These are phyloP conservation scores for Terana coerulea DNA, from an alignment of 768 basidiomycete species.

Conservation along the genomic window DNA sequence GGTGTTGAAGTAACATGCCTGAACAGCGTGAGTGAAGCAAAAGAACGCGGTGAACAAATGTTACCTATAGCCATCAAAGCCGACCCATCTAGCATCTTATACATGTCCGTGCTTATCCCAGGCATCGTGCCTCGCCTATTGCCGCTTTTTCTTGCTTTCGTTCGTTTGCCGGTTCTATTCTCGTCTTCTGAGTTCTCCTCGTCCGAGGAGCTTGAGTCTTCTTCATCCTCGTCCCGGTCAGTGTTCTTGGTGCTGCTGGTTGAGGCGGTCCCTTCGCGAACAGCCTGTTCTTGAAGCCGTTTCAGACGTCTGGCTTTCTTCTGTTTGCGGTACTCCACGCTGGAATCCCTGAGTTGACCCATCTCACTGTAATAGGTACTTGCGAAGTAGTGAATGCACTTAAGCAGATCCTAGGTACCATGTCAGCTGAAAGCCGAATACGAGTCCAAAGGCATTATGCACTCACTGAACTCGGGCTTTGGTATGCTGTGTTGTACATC, in stretches of 20 bases:
- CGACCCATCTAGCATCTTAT: conserved; percentile 68
- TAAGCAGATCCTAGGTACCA: conserved; percentile 41
- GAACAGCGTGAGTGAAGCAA: not conserved
- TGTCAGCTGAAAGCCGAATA: conserved; percentile 6
- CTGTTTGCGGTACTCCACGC: conserved; percentile 42
- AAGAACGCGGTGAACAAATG: not conserved
- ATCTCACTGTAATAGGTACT: conserved; percentile 57
- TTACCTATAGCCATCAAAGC: conserved; percentile 69
- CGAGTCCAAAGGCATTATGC: not conserved
- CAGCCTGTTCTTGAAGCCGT: conserved; percentile 10
- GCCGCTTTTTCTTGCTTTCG: not conserved
- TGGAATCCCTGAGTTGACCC: conserved; percentile 53
- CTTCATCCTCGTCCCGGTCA: conserved; percentile 13
- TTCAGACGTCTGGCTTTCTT: conserved; percentile 31
- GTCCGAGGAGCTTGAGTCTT: conserved; percentile 10
- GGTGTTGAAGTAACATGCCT: conserved; percentile 72
- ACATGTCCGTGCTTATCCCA: conserved; percentile 53
- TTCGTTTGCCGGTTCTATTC: not conserved
- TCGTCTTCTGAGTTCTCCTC: conserved; percentile 16
- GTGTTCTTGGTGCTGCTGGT: too few relatives aligned
- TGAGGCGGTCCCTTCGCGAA: conserved; percentile 7
- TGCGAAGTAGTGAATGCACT: conserved; percentile 48
- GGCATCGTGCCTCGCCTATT: conserved; percentile 3
- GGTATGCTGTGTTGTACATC: conserved; percentile 1
- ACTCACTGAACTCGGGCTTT: conserved; percentile 50